Evolutionary conservation across 2,329 filamentous ascomycete genomes (phyloP).

Genomic region (Neopestalotiopsis sp.): DNA sequence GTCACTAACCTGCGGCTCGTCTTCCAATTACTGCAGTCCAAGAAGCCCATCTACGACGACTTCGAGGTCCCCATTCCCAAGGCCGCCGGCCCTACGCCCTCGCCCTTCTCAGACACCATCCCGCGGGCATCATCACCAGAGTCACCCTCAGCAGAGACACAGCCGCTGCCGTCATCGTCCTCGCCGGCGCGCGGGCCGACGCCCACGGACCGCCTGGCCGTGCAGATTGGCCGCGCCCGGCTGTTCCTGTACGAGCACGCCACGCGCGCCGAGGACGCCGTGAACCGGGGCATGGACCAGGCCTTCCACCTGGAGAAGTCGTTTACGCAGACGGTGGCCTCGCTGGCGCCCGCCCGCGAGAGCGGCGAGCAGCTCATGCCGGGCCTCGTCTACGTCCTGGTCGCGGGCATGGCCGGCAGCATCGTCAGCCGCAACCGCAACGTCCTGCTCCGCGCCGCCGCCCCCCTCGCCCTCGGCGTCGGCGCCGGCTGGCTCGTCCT

Average conservation of each 20-base stretch:
- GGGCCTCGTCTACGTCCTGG: constrained; percentile 88
- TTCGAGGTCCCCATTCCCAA: constrained; percentile 51
- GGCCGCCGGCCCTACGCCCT: constrained; percentile 31
- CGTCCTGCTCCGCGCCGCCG: constrained; percentile 77
- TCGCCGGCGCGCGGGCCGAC: constrained; percentile 62
- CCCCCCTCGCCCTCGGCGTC: constrained; percentile 81
- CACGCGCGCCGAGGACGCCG: constrained; percentile 75
- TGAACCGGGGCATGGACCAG: constrained; percentile 82
- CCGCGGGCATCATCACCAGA: constrained; percentile 32
- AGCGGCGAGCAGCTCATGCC: constrained; percentile 90
- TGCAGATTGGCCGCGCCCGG: constrained; percentile 79
- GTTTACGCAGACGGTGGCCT: constrained; percentile 88
- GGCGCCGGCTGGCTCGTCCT: constrained; percentile 84
- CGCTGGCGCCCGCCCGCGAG: constrained; percentile 83
- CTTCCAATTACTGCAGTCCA: constrained; percentile 40
- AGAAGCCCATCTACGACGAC: constrained; percentile 85
- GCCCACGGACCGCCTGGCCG: constrained; percentile 87
- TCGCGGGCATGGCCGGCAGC: constrained; percentile 92
- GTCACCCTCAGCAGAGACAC: constrained; percentile 26
- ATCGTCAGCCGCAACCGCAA: constrained; percentile 90
- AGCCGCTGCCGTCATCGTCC: constrained; percentile 25
- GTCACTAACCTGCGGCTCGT: neutral
- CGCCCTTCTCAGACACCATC: constrained; percentile 40
- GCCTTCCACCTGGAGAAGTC: constrained; percentile 86
- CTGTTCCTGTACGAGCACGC: constrained; percentile 81